These are phyloP conservation scores for Hyphodiscus sp. DNA, from an alignment of 2,329 filamentous ascomycete species.

Conservation along the genomic window DNA sequence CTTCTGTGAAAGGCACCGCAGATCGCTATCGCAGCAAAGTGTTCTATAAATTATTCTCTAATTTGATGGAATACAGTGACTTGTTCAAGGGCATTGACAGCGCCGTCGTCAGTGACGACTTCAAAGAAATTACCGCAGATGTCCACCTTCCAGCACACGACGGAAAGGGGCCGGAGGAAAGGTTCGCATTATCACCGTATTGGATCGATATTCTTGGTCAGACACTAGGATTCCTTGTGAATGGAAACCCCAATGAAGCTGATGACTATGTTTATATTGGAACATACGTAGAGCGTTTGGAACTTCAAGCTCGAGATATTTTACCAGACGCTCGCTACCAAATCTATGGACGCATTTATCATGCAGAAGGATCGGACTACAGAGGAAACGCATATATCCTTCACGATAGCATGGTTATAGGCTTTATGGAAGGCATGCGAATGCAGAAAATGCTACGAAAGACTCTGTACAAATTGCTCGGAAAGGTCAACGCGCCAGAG, in stretches of 20 bases:
- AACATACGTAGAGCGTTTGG: slow-evolving; percentile 48
- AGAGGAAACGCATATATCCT: slow-evolving; percentile 48
- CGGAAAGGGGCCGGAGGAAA: slow-evolving; percentile 55
- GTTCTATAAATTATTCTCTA: slow-evolving; percentile 27
- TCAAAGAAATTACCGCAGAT: slow-evolving; percentile 21
- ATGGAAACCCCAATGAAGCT: slow-evolving; percentile 46
- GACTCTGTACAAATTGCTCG: slow-evolving; percentile 4
- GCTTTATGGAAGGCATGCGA: slow-evolving; percentile 6
- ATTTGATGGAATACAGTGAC: slow-evolving; percentile 24
- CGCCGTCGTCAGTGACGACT: slow-evolving; percentile 19
- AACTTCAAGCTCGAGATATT: slow-evolving; percentile 39
- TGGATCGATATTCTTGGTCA: slow-evolving; percentile 52
- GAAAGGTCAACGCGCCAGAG: slow-evolving; percentile 35
- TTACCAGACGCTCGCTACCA: slow-evolving; percentile 41
- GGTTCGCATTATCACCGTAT: slow-evolving; percentile 46
- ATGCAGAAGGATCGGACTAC: slow-evolving; percentile 38
- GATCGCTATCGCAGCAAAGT: slow-evolving; percentile 59
- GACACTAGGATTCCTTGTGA: slow-evolving; percentile 52
- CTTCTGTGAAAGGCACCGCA: slow-evolving; percentile 45
- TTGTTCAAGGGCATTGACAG: slow-evolving; percentile 26
- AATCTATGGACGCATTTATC: slow-evolving; percentile 51
- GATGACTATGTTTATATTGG: slow-evolving; percentile 50
- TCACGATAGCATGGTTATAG: slow-evolving; percentile 27
- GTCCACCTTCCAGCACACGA: slow-evolving; percentile 43
- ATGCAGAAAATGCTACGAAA: slow-evolving; percentile 4